These are phyloP conservation scores for Dothidotthia symphoricarpi DNA, from an alignment of 2,329 filamentous ascomycete genomes.

Conservation along the genomic window DNA sequence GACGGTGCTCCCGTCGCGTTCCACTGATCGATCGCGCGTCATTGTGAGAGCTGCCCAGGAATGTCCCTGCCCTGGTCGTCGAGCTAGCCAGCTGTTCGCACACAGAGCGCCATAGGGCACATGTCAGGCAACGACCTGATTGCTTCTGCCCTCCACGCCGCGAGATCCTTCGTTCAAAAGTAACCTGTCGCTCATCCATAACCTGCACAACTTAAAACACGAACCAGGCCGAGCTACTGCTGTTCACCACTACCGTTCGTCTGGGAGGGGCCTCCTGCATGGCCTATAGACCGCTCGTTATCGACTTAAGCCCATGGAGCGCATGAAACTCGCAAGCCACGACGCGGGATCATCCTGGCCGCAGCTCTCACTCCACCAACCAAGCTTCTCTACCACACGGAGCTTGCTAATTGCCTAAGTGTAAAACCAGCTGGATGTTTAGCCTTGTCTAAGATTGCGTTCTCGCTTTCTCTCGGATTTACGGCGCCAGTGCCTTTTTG, in stretches of 20 bases:
- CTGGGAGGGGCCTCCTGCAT: constrained; percentile 10
- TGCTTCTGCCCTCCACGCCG: constrained; percentile 9
- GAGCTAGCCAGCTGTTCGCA: constrained; percentile 26
- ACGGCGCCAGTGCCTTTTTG: no score
- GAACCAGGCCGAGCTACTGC: no score
- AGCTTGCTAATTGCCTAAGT: no score
- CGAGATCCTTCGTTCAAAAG: constrained; percentile 1
- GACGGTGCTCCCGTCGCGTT: constrained; percentile 15
- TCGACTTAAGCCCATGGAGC: constrained; percentile 14
- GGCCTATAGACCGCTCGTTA: constrained; percentile 11
- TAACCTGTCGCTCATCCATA: constrained; percentile 1
- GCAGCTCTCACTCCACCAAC: constrained; percentile 4
- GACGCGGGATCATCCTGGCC: constrained; percentile 16
- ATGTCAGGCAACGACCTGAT: constrained; percentile 11
- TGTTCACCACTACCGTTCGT: no score
- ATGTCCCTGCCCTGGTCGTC: constrained; percentile 17
- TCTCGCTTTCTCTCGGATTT: no score
- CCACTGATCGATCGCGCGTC: constrained; percentile 19
- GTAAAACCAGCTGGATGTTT: no score
- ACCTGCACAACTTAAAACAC: constrained; percentile 15
- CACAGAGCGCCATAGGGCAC: constrained; percentile 8
- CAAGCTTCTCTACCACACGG: background rate
- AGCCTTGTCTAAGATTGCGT: no score
- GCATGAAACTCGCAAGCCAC: constrained; percentile 22
- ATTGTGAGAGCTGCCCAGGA: constrained; percentile 16